phyloP scores from a whole-genome alignment of 352 stramenopile genomes.

The Discostella stelligera region DNA sequence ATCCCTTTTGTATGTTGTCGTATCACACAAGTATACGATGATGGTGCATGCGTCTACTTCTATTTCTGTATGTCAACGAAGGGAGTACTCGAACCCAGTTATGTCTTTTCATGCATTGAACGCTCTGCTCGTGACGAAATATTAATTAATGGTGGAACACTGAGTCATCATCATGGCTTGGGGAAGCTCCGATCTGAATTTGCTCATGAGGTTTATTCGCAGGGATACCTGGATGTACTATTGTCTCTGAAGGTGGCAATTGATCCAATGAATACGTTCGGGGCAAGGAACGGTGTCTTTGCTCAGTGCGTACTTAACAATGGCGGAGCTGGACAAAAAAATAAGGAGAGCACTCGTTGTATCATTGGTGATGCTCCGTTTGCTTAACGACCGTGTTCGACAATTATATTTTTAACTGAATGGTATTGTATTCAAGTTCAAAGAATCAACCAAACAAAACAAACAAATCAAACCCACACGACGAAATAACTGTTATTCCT shows the following conservation, averaged over 20 bases:
- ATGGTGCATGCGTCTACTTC: constrained; percentile 92
- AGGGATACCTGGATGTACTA: constrained; percentile 81
- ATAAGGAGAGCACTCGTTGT: not conserved
- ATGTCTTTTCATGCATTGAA: constrained; percentile 86
- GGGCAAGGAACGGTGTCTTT: constrained; percentile 83
- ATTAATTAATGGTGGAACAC: constrained; percentile 86
- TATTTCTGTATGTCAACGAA: constrained; percentile 94
- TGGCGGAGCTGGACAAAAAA: not conserved
- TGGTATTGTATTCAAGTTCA: not conserved
- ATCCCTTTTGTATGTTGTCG: constrained; percentile 89
- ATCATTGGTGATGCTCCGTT: no score
- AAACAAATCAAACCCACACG: not conserved
- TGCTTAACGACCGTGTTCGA: no score
- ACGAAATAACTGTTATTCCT: not conserved
- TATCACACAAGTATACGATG: constrained; percentile 94
- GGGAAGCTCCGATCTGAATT: constrained; percentile 90
- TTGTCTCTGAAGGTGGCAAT: constrained; percentile 87
- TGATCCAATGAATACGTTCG: constrained; percentile 91
- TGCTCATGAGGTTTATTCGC: constrained; percentile 85
- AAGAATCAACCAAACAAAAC: not conserved
- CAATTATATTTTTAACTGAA: not conserved
- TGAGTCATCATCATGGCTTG: constrained; percentile 94
- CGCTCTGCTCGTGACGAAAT: constrained; percentile 85
- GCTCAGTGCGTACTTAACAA: not conserved
- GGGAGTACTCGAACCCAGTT: constrained; percentile 83